phyloP scores from a whole-genome alignment of 2,329 filamentous ascomycete genomes.

The Verticillium klebahnii region DNA sequence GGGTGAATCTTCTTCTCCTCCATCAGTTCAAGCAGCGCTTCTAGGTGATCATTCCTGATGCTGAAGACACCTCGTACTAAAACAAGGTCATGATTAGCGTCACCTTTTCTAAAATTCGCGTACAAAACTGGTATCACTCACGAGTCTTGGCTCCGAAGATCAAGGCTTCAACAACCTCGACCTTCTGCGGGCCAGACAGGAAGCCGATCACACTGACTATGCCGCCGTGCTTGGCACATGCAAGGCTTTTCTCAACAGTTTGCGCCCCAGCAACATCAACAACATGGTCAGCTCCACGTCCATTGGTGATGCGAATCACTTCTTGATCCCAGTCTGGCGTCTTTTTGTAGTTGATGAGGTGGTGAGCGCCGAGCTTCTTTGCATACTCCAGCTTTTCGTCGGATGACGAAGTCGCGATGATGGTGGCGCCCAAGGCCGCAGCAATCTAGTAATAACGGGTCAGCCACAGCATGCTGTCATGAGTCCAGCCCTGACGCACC shows the following conservation, averaged over 20 bases:
- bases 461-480: no score
- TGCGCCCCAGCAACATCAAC: conserved; percentile 3
- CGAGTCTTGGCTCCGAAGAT: conserved; percentile 3
- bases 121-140: neutral
- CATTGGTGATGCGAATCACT: conserved; percentile 8
- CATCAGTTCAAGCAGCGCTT: conserved; percentile 1
- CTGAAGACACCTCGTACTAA: neutral
- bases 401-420: conserved; percentile 13
- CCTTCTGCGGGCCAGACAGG: neutral
- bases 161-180: conserved; percentile 1
- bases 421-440: neutral
- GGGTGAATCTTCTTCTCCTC: conserved; percentile 10
- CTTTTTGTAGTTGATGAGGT: conserved; percentile 11
- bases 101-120: no score
- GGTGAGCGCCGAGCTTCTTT: conserved; percentile 9
- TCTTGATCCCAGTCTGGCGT: conserved; percentile 10
- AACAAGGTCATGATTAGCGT: no score
- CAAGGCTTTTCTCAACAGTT: neutral
- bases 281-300: conserved; percentile 9
- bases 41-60: neutral
- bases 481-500: conserved; percentile 12
- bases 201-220: conserved; percentile 1
- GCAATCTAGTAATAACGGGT: neutral
- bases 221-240: neutral
- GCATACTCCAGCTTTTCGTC: conserved; percentile 12